phyloP scores from a whole-genome alignment of 2,329 filamentous ascomycete genomes.

The Fusarium sp. region DNA sequence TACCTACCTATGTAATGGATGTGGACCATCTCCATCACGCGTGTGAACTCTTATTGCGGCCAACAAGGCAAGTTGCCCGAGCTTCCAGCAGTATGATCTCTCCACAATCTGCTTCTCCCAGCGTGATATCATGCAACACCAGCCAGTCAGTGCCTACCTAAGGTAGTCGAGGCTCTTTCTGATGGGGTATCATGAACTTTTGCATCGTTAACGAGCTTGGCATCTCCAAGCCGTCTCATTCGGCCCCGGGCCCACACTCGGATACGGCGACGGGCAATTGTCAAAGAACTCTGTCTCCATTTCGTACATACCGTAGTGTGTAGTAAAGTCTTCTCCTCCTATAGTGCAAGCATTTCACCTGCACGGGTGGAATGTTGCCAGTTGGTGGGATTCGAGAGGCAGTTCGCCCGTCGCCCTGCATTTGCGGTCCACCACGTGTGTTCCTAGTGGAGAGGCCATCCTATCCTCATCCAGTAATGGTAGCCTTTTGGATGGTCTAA shows the following conservation, averaged over 20 bases:
- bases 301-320: neutral
- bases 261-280: neutral
- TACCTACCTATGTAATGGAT: neutral
- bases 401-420: conserved; percentile 41
- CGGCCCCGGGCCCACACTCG: conserved; percentile 16
- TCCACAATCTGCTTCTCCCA: neutral
- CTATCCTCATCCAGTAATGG: neutral
- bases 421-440: conserved; percentile 41
- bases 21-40: conserved; percentile 3
- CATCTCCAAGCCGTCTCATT: neutral
- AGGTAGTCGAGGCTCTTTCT: neutral
- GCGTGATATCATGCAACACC: neutral
- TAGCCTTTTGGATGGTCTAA: neutral
- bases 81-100: neutral
- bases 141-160: neutral
- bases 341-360: neutral
- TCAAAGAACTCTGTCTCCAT: conserved; percentile 6
- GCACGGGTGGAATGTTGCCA: neutral
- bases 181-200: conserved; percentile 10
- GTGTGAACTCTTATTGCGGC: neutral
- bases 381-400: conserved; percentile 37
- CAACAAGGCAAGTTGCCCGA: conserved; percentile 3
- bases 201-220: neutral
- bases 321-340: neutral
- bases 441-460: conserved; percentile 18